These are phyloP conservation scores for Salix purpurea DNA, from an alignment of 345 rosid genomes.

Conservation along the genomic window DNA sequence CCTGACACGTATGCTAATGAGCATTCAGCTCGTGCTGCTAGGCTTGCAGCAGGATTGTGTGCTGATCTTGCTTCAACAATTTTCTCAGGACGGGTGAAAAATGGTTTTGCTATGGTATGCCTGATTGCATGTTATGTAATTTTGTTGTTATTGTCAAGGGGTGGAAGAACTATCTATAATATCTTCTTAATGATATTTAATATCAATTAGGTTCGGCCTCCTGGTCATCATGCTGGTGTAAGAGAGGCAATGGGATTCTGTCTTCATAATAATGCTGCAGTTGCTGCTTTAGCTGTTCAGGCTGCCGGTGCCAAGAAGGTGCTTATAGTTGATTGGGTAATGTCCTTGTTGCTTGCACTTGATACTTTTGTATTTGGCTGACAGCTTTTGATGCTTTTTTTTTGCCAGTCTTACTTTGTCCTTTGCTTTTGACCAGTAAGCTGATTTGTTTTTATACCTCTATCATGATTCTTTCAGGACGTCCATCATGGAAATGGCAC, in stretches of 20 bases:
- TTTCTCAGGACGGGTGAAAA: constrained; percentile 64
- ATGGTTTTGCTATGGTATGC: constrained; percentile 96
- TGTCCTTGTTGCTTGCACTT: constrained; percentile 20
- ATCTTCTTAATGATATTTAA: not conserved
- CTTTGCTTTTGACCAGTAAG: not conserved
- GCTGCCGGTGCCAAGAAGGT: constrained; percentile 91
- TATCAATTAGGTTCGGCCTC: constrained; percentile 81
- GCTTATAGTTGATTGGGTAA: constrained; percentile 94
- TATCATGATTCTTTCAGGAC: constrained; percentile 54
- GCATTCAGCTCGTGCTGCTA: constrained; percentile 95
- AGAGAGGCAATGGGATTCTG: constrained; percentile 95
- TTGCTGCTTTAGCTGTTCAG: constrained; percentile 89
- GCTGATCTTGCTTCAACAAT: constrained; percentile 90
- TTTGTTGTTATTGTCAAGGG: not conserved
- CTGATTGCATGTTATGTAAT: not conserved
- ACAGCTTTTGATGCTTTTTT: too few species aligned
- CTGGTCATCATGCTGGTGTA: constrained; percentile 98
- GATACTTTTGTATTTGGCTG: constrained; percentile 12
- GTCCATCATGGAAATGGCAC: constrained; percentile 99
- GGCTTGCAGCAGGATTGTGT: constrained; percentile 97
- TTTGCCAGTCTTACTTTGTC: not conserved
- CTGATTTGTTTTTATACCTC: not conserved
- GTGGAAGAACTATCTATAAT: not conserved
- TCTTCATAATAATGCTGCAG: constrained; percentile 98
- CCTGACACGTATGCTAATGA: constrained; percentile 95